Conservation (phyloP, 2,329 filamentous ascomycete genomes). For the Penicillium sp. region DNA sequence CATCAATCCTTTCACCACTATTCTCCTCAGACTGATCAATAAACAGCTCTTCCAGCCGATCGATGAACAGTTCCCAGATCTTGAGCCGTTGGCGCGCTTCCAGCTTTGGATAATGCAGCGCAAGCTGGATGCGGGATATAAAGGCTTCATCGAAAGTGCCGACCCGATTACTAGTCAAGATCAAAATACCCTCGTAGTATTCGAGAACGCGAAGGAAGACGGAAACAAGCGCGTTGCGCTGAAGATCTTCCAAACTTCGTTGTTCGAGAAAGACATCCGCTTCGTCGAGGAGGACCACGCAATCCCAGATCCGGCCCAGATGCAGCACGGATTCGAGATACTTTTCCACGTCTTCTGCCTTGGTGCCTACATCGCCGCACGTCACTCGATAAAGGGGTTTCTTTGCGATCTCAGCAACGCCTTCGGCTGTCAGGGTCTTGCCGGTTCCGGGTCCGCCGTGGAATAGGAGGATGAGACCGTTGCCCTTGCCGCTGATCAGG, state of each 20-base stretch:
- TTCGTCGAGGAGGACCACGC: constrained; percentile 4
- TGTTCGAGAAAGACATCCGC: constrained; percentile 6
- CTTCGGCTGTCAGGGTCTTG: neutral
- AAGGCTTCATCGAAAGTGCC: constrained; percentile 7
- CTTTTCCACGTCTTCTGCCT: neutral
- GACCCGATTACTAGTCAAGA: constrained; percentile 2
- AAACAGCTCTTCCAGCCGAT: neutral
- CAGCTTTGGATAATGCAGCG: neutral
- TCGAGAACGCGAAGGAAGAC: constrained; percentile 6
- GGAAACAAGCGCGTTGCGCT: neutral
- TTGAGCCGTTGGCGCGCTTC: neutral
- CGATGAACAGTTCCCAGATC: neutral
- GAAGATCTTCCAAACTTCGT: neutral
- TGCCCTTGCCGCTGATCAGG: neutral
- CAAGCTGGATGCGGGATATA: neutral
- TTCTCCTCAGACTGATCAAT: too few relatives aligned
- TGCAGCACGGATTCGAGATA: constrained; percentile 5
- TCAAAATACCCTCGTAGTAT: constrained; percentile 3
- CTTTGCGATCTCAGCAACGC: neutral
- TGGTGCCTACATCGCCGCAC: neutral
- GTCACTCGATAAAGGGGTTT: neutral
- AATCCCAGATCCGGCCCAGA: neutral
- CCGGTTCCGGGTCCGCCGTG: neutral
- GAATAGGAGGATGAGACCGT: neutral
- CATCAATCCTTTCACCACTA: neutral